Evolutionary conservation across 257 asterid genomes (phyloP).

Genomic region (Sherardia arvensis): DNA sequence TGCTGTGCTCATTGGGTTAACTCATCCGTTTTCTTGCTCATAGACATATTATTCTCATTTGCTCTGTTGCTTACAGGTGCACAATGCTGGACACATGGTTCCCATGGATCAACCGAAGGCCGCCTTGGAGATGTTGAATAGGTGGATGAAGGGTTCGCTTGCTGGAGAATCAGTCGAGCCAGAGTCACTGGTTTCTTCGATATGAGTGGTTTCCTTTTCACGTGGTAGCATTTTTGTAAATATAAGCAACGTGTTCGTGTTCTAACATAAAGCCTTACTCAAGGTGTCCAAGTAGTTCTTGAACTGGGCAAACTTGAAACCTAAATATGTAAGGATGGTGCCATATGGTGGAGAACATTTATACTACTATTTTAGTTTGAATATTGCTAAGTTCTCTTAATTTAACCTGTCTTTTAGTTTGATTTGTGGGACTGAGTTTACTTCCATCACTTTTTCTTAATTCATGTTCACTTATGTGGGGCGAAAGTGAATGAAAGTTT

Average conservation of each 20-base stretch:
- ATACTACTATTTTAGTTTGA: not conserved
- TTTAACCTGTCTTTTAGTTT: too few relatives aligned
- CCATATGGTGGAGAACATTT: not conserved
- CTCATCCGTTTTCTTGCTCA: not conserved
- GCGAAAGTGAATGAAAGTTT: too few relatives aligned
- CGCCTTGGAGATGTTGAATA: slow-evolving; percentile 70
- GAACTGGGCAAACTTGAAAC: not conserved
- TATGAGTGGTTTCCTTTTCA: slow-evolving; percentile 17
- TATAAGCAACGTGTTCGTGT: not conserved
- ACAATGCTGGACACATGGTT: slow-evolving; percentile 95
- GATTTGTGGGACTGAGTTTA: too few relatives aligned
- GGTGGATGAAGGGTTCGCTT: slow-evolving; percentile 74
- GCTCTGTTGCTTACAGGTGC: slow-evolving; percentile 43
- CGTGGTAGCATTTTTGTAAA: not conserved
- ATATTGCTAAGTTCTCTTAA: too few relatives aligned
- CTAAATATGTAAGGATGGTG: not conserved
- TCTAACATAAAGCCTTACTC: not conserved
- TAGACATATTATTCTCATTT: not conserved
- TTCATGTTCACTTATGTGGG: too few relatives aligned
- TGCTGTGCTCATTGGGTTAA: not conserved
- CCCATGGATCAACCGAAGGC: slow-evolving; percentile 97
- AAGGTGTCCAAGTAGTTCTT: not conserved
- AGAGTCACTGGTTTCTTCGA: slow-evolving; percentile 50
- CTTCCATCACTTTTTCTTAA: too few relatives aligned
- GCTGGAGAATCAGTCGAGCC: slow-evolving; percentile 21